phyloP scores from a whole-genome alignment of 139 green algal genomes.

The Ostreobium quekettii region DNA sequence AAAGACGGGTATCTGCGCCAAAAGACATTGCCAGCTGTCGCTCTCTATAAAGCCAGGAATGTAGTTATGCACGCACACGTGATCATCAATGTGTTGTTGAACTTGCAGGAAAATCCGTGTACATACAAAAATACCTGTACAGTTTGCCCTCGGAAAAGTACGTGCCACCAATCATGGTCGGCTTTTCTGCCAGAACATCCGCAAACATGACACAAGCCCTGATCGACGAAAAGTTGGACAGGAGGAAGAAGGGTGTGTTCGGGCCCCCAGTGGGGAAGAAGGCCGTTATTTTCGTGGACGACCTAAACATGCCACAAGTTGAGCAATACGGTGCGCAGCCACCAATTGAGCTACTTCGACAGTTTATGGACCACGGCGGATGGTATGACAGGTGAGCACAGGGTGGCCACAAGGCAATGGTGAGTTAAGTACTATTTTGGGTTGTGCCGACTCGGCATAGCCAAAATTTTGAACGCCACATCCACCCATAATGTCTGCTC shows the following conservation, averaged over 20 bases:
- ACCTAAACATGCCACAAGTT: conserved; percentile 64
- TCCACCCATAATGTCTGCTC: too few relatives aligned
- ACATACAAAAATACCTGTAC: conserved; percentile 39
- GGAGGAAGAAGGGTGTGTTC: conserved; percentile 43
- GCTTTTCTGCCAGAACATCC: conserved; percentile 37
- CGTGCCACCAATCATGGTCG: conserved; percentile 43
- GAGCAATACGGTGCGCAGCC: conserved; percentile 49
- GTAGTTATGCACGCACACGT: too few relatives aligned
- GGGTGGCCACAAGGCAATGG: too few relatives aligned
- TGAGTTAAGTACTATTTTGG: too few relatives aligned
- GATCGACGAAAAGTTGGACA: conserved; percentile 51
- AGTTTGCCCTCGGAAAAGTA: conserved; percentile 36
- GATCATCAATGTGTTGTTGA: neutral
- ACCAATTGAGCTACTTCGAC: conserved; percentile 55
- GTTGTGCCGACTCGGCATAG: too few relatives aligned
- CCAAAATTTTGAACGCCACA: too few relatives aligned
- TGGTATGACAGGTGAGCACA: conserved; percentile 36
- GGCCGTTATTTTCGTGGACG: conserved; percentile 54
- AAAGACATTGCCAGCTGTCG: too few relatives aligned
- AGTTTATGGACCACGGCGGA: conserved; percentile 66
- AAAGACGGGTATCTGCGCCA: too few relatives aligned
- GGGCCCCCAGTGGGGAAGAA: conserved; percentile 42
- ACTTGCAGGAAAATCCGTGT: conserved; percentile 39
- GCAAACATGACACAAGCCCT: conserved; percentile 40
- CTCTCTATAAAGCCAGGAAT: too few relatives aligned